Percentiles rank a stretch among this genome's conserved stretches.
phyloP scores from a whole-genome alignment of 768 basidiomycete species.

The Mycena alexandri region DNA sequence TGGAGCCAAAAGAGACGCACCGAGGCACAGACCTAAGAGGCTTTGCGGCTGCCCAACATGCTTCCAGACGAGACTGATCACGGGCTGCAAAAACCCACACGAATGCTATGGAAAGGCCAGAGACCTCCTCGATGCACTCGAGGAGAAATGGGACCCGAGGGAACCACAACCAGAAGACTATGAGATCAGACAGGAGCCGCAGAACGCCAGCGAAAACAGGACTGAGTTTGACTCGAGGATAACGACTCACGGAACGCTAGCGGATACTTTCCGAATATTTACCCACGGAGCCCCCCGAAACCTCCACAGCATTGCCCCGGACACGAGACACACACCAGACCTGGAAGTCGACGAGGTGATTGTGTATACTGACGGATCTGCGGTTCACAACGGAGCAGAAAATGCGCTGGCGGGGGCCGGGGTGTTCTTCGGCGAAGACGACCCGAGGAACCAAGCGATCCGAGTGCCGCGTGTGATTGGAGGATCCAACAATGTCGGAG shows the following conservation, averaged over 20 bases:
- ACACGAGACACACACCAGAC: too few species aligned
- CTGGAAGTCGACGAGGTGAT: too few species aligned
- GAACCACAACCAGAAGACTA: slow-evolving; percentile 15
- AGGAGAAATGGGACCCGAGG: slow-evolving; percentile 7
- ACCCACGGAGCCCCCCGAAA: too few species aligned
- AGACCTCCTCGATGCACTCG: not conserved
- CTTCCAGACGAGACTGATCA: not conserved
- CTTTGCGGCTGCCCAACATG: not conserved
- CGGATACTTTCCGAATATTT: too few species aligned
- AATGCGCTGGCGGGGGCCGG: too few species aligned
- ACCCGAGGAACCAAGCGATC: too few species aligned
- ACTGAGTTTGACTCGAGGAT: not conserved
- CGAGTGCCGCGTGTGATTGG: not conserved
- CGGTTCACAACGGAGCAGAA: too few species aligned
- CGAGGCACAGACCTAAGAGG: too few species aligned
- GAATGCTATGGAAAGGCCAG: slow-evolving; percentile 3
- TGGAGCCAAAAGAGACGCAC: too few species aligned
- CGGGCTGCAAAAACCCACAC: not conserved
- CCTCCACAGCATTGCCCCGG: too few species aligned
- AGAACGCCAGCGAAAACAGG: not conserved
- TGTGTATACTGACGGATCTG: too few species aligned
- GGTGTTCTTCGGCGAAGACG: too few species aligned
- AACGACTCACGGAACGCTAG: not conserved
- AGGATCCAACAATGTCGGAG: slow-evolving; percentile 14
- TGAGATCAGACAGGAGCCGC: not conserved